A percentile compares a stretch with the other conserved stretches of the same genome.
These are phyloP conservation scores for Pulveroboletus sp. DNA, from an alignment of 768 basidiomycete species.

Conservation along the genomic window DNA sequence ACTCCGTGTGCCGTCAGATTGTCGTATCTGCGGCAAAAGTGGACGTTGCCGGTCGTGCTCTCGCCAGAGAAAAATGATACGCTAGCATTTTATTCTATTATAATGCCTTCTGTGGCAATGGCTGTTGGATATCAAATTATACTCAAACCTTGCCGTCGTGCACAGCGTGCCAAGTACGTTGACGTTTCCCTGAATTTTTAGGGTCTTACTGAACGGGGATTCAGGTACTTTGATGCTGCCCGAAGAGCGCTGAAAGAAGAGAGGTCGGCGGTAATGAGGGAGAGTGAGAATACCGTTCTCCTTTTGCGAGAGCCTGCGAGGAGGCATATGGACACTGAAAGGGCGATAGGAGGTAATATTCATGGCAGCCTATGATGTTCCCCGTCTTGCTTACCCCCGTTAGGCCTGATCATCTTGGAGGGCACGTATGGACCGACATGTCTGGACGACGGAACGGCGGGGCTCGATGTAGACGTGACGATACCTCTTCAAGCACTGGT, in stretches of 20 bases:
- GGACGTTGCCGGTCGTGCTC: constrained; percentile 54
- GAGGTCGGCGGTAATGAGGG: constrained; percentile 54
- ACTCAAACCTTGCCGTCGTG: constrained; percentile 51
- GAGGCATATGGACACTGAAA: constrained; percentile 60
- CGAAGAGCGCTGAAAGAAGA: constrained; percentile 60
- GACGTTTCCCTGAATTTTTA: constrained; percentile 5
- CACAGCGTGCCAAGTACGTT: constrained; percentile 48
- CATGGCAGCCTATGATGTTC: constrained; percentile 1
- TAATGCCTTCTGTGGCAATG: constrained; percentile 53
- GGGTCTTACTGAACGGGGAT: constrained; percentile 16
- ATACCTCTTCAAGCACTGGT: constrained; percentile 80
- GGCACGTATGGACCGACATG: constrained; percentile 66
- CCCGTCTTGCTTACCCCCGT: constrained; percentile 13
- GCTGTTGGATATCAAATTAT: constrained; percentile 53
- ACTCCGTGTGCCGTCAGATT: constrained; percentile 35
- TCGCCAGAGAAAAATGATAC: constrained; percentile 44
- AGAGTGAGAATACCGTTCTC: constrained; percentile 56
- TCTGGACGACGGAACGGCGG: constrained; percentile 45
- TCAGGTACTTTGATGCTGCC: constrained; percentile 63
- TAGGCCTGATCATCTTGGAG: constrained; percentile 73
- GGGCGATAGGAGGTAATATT: constrained; percentile 56
- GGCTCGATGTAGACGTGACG: constrained; percentile 70
- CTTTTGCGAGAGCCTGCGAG: constrained; percentile 66
- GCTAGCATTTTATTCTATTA: constrained; percentile 46
- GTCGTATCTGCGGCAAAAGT: constrained; percentile 51